Base-by-base conservation (phyloP, 176 grass and related monocot species). In the Bromus sterilis region DNA sequence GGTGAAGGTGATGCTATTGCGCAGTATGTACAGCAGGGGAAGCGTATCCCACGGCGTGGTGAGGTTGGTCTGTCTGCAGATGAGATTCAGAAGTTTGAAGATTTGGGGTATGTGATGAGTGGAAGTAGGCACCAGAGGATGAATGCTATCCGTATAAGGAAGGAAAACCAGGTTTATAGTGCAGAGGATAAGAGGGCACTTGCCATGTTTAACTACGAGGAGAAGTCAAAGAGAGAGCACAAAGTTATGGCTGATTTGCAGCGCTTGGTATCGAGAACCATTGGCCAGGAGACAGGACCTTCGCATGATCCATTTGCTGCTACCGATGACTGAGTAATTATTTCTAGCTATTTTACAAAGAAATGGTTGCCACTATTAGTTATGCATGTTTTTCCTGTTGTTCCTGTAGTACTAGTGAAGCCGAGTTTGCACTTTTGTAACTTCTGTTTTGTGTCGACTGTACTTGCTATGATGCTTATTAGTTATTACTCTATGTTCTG, bases 1-100 rank as follows among this genome's bases (percentile, higher is more conserved):
- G 92, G 96, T 86, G 97, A 99, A 89, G 97, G 97, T 88, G 97
- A 99, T 88, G 97, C 97, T 20, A 99, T 99, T 48, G 97, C 97
- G 11, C 97, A 96, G 80, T 96, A 99, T 70, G 93, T 96, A 71
- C 93, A 99, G 49, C 93, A 99, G 85, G 97, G 97, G 24, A 99
- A 99, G 76, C 93, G 97, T 90, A 99, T 99, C 74, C 97, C 93
- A 25, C 84, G 91, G 21, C 91, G 93, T 95, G 93, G 97, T 95
- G 97, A 99, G 75, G 97, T 96, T 33, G 97, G 97, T 79, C 79
- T 99, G 6, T 96, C 93, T 36, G 97, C 93, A 10, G 97, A 99
- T 2, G 97, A 96, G 82, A 99, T 99, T 70, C 84, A 89, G 77
- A 99, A 99, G 53, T 99, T 95, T 14, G 93, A 96, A 83, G 71